Evolutionary conservation across 768 basidiomycete genomes (phyloP).

Genomic region (Lepiota brunneoincarnata): DNA sequence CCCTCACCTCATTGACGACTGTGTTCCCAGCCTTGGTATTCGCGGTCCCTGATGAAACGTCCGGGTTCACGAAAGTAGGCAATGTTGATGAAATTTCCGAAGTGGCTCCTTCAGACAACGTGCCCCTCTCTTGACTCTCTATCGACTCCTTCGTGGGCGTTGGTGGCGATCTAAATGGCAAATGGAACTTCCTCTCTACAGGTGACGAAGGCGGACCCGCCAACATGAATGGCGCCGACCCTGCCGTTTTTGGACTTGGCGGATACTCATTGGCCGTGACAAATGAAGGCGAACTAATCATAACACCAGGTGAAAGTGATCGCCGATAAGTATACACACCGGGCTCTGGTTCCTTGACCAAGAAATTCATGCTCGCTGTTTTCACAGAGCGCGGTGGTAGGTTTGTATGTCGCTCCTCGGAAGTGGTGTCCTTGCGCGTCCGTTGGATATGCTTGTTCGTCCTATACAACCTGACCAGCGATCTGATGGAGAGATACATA

Average conservation of each 20-base stretch:
- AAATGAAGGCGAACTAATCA: constrained; percentile 1
- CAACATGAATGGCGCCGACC: not conserved
- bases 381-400: constrained; percentile 4
- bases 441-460: constrained; percentile 36
- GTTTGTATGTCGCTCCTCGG: constrained; percentile 2
- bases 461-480: constrained; percentile 33
- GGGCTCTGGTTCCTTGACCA: not conserved
- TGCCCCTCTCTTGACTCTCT: not conserved
- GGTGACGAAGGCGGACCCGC: not conserved
- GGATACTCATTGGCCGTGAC: constrained; percentile 9
- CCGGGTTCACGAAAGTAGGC: constrained; percentile 1
- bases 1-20: not conserved
- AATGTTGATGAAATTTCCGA: constrained; percentile 6
- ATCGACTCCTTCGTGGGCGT: not conserved
- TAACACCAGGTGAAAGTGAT: not conserved
- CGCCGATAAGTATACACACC: not conserved
- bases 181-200: constrained; percentile 9
- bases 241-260: constrained; percentile 2
- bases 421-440: constrained; percentile 20
- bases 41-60: not conserved
- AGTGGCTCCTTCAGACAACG: not conserved
- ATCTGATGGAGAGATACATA: constrained; percentile 43
- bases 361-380: not conserved
- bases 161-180: constrained; percentile 3
- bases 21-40: too few species aligned